These are phyloP conservation scores for Neurospora terricola DNA, from an alignment of 495 filamentous ascomycete genomes.

Conservation along the genomic window DNA sequence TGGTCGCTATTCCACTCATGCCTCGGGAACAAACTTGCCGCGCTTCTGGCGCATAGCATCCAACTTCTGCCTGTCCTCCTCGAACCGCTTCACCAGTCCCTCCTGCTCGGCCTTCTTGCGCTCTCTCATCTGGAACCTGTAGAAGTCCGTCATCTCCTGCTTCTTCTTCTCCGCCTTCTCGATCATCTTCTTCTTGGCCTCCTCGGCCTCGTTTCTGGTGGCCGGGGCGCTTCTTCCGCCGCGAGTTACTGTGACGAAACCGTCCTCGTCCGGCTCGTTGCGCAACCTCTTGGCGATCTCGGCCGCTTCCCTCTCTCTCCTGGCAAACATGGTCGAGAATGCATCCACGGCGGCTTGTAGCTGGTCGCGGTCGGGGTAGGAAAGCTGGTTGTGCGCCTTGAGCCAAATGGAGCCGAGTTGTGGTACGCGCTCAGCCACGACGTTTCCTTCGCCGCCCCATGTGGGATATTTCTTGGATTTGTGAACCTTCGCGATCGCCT, in stretches of 20 bases:
- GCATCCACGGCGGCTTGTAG: constrained; percentile 65
- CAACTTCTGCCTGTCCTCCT: constrained; percentile 53
- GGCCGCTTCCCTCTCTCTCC: constrained; percentile 54
- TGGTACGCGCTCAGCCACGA: constrained; percentile 40
- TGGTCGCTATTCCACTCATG: constrained; percentile 15
- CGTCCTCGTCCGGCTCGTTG: constrained; percentile 83
- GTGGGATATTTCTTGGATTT: constrained; percentile 45
- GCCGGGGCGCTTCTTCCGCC: constrained; percentile 68
- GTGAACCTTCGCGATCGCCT: constrained; percentile 53
- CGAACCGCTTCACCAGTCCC: constrained; percentile 55
- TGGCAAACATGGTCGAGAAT: constrained; percentile 67
- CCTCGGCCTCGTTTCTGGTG: constrained; percentile 62
- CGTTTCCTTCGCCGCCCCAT: constrained; percentile 50
- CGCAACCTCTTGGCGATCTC: constrained; percentile 52
- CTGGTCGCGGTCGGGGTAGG: constrained; percentile 53
- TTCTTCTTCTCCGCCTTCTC: constrained; percentile 57
- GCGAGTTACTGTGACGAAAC: constrained; percentile 83
- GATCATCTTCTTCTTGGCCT: constrained; percentile 61
- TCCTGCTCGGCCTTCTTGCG: constrained; percentile 73
- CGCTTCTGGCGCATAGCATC: constrained; percentile 48
- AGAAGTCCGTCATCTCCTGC: constrained; percentile 67
- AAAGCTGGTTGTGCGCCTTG: constrained; percentile 50
- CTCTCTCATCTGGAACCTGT: constrained; percentile 87
- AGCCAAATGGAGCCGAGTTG: constrained; percentile 55
- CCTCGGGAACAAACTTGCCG: constrained; percentile 47